These are phyloP conservation scores for Phytophthora pluvialis DNA, from an alignment of 352 stramenopile genomes.

Conservation along the genomic window DNA sequence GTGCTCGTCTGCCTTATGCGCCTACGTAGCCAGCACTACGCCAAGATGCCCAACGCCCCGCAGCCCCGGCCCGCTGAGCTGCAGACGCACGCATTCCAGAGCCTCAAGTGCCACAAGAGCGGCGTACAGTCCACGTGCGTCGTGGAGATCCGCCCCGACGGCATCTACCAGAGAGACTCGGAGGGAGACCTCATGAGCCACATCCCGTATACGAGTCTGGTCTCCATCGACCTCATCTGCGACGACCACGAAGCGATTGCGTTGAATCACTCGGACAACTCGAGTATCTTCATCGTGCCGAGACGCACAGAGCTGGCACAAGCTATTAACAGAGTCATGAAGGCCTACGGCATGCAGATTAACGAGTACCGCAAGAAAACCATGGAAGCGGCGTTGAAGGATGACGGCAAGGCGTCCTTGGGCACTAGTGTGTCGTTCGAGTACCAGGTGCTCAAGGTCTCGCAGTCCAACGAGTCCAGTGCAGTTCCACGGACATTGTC, in stretches of 20 bases:
- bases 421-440: conserved; percentile 62
- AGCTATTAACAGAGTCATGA: conserved; percentile 73
- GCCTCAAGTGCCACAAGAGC: conserved; percentile 65
- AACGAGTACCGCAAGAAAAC: conserved; percentile 89
- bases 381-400: conserved; percentile 61
- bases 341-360: conserved; percentile 80
- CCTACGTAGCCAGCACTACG: conserved; percentile 67
- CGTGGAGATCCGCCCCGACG: conserved; percentile 73
- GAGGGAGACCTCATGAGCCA: conserved; percentile 82
- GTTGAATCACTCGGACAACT: conserved; percentile 85
- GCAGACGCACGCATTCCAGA: conserved; percentile 58
- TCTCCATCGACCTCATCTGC: conserved; percentile 85
- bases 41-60: conserved; percentile 37
- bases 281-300: conserved; percentile 76
- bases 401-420: conserved; percentile 39
- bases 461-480: conserved; percentile 47
- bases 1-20: conserved; percentile 84
- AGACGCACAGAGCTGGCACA: conserved; percentile 75
- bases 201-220: conserved; percentile 83
- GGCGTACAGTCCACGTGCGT: conserved; percentile 70
- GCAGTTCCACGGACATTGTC: conserved; percentile 50
- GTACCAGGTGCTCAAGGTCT: conserved; percentile 73
- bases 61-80: conserved; percentile 45
- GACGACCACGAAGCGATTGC: conserved; percentile 74
- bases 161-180: conserved; percentile 77